Evolutionary conservation across 257 asterid species (phyloP), one percentile per base, ranked within the genome.

Genomic region (Gynochthodes officinalis): DNA sequence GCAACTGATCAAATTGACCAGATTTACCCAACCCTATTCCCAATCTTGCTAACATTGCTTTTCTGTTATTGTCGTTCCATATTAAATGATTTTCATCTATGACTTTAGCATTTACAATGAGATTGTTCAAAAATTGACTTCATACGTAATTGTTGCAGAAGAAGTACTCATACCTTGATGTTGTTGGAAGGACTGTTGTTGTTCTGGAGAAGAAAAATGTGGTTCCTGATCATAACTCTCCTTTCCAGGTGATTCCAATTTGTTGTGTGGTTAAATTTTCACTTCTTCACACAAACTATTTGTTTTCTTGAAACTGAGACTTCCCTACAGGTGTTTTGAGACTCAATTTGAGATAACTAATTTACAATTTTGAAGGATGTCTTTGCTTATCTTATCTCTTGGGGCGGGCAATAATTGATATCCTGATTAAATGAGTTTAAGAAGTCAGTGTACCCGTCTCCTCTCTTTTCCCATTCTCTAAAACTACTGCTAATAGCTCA

Each of bases 101-200:
- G 19, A 28, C 46, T 48, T 52, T 1, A 23, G n/a, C 68, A 12
- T 54, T 33, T 10, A 14, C 32, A 42, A 32, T 60, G 44, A 12
- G 53, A 61, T 54, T 61, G 74, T 78, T 62, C 57, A 69, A 77
- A 75, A 73, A 71, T 66, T 68, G 70, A 70, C 71, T 69, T 74
- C 74, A 30, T 71, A 37, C 76, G 81, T 79, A 7, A 75, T 78
- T 54, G 74, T 55, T 89, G 82, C 99, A 95, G 99, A 92, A 65
- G 67, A 95, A 90, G 84, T 85, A 87, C 82, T 92, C 99, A 7
- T 95, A 95, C 85, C 99, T 95, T 77, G 99, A 95, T 80, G 88
- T 95, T 73, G 77, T 87, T 78, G 99, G 99, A 76, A 86, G 99
- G 82, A 87, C 97, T 50, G 99, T 95, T 70, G 84, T 95, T 66